Percentiles rank a stretch among this genome's conserved stretches.
These are phyloP conservation scores for Vanilla planifolia DNA, from an alignment of 106 monocot species.

Conservation along the genomic window DNA sequence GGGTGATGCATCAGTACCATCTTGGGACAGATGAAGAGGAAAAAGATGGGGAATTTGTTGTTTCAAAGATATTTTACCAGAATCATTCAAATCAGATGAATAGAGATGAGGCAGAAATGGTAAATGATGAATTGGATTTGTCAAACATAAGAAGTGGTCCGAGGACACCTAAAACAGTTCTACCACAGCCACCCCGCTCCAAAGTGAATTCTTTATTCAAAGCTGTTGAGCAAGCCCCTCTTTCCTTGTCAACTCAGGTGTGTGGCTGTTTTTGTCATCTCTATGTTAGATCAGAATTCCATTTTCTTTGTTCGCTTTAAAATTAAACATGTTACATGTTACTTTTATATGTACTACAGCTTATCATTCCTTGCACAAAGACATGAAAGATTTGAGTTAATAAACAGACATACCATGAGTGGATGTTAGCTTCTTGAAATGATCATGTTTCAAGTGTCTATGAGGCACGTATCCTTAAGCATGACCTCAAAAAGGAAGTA, in stretches of 20 bases:
- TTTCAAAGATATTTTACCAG: conserved; percentile 86
- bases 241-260: conserved; percentile 30
- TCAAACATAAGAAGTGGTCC: conserved; percentile 32
- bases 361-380: too few relatives aligned
- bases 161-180: conserved; percentile 62
- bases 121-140: conserved; percentile 15
- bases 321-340: too few relatives aligned
- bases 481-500: too few relatives aligned
- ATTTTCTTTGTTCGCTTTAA: neutral
- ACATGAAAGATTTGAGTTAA: too few relatives aligned
- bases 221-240: conserved; percentile 14
- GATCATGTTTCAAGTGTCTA: too few relatives aligned
- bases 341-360: too few relatives aligned
- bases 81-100: conserved; percentile 20
- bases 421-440: too few relatives aligned
- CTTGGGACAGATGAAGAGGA: conserved; percentile 86
- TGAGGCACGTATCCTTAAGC: too few relatives aligned
- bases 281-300: neutral
- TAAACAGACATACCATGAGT: too few relatives aligned
- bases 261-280: neutral
- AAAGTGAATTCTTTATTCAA: conserved; percentile 25
- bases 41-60: conserved; percentile 74
- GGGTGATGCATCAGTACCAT: conserved; percentile 99
- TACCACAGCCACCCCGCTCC: conserved; percentile 47
- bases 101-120: conserved; percentile 21